These are phyloP conservation scores for Fusarium robinianum DNA, from an alignment of 2,329 filamentous ascomycete species.

Conservation along the genomic window DNA sequence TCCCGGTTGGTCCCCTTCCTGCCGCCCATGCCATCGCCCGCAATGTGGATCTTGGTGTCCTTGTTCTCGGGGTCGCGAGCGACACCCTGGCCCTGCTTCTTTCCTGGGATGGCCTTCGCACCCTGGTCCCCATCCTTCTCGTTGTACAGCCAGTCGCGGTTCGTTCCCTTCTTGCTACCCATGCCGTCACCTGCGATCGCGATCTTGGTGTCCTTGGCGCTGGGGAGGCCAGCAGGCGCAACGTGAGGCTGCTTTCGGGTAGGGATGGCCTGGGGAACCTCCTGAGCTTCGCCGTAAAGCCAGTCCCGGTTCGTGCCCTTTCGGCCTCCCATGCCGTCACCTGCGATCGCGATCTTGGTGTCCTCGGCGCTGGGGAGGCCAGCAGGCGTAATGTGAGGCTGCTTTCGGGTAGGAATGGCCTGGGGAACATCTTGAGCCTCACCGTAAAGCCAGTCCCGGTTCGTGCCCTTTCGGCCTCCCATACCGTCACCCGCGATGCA, in stretches of 20 bases:
- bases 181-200: constrained; percentile 65
- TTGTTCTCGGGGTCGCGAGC: constrained; percentile 9
- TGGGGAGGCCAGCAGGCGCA: constrained; percentile 19
- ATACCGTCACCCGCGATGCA: constrained; percentile 67
- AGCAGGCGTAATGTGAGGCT: constrained; percentile 16
- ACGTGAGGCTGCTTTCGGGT: constrained; percentile 24
- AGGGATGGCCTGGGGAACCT: constrained; percentile 36
- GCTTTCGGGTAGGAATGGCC: constrained; percentile 24
- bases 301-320: constrained; percentile 60
- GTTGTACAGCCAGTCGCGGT: constrained; percentile 61
- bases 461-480: constrained; percentile 62
- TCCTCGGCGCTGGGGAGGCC: constrained; percentile 23
- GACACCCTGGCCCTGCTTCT: constrained; percentile 38
- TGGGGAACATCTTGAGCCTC: constrained; percentile 39
- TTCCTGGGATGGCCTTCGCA: constrained; percentile 38
- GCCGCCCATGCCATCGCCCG: constrained; percentile 68
- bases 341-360: constrained; percentile 50
- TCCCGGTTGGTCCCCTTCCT: constrained; percentile 56
- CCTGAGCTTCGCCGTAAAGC: constrained; percentile 51
- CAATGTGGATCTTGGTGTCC: constrained; percentile 47
- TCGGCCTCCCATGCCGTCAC: constrained; percentile 68
- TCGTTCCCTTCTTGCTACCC: constrained; percentile 61
- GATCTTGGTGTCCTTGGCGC: constrained; percentile 35
- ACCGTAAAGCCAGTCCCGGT: constrained; percentile 61
- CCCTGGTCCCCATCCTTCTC: constrained; percentile 49